Percentiles rank a stretch among this genome's conserved stretches.
phyloP scores from a whole-genome alignment of 2,329 filamentous ascomycete species.

The Teratosphaeria destructans region DNA sequence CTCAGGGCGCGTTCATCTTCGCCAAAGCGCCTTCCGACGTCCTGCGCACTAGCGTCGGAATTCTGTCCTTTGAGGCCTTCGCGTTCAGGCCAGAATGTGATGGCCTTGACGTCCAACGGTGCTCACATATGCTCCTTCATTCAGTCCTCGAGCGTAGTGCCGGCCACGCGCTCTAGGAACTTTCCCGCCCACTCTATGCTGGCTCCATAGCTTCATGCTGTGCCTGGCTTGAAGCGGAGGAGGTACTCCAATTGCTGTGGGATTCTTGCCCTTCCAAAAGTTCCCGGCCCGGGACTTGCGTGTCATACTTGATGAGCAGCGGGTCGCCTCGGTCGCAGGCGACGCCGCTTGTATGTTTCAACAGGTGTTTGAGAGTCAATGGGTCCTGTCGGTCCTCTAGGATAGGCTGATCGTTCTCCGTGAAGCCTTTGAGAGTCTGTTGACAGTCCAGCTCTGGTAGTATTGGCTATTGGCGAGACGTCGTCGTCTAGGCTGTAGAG shows the following conservation, averaged over 20 bases:
- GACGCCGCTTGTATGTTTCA: constrained; percentile 43
- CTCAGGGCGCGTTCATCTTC: constrained; percentile 4
- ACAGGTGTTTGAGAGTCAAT: constrained; percentile 42
- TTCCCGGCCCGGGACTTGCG: constrained; percentile 1
- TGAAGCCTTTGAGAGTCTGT: constrained; percentile 39
- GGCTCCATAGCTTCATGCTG: constrained; percentile 41
- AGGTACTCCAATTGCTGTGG: constrained; percentile 36
- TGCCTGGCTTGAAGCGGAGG: constrained; percentile 42
- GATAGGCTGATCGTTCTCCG: constrained; percentile 29
- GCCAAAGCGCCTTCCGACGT: constrained; percentile 11
- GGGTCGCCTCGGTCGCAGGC: constrained; percentile 37
- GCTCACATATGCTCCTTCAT: constrained; percentile 37
- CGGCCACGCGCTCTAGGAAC: constrained; percentile 40
- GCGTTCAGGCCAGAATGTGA: constrained; percentile 21
- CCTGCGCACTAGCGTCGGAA: constrained; percentile 15
- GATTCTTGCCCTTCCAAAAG: constrained; percentile 23
- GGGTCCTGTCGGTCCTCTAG: constrained; percentile 25
- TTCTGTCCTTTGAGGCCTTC: constrained; percentile 8
- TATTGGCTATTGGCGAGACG: constrained; percentile 28
- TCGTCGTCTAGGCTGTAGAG: constrained; percentile 38
- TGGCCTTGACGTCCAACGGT: constrained; percentile 32
- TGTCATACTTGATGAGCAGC: constrained; percentile 18
- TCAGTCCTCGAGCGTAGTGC: constrained; percentile 32
- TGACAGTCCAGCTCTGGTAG: constrained; percentile 41
- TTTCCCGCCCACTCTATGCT: constrained; percentile 44